Conservation (phyloP, 2,329 filamentous ascomycete species). For the Tolypocladium album region DNA sequence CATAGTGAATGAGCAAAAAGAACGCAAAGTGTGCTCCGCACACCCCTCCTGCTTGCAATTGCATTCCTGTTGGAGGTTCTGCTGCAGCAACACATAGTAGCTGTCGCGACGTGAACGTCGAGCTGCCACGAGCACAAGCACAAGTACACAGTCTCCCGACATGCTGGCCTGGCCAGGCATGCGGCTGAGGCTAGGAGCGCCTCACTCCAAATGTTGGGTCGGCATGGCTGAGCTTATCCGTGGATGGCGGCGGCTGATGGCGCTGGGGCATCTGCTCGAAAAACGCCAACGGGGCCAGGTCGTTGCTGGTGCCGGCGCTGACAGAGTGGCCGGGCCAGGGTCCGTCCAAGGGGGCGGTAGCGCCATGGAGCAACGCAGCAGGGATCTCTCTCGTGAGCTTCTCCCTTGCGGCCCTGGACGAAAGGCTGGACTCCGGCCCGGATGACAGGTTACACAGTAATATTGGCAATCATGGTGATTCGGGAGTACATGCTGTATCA, state of each 20-base stretch:
- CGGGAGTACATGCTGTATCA: neutral
- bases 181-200: slow-evolving; percentile 8
- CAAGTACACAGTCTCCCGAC: neutral
- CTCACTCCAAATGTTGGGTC: slow-evolving; percentile 18
- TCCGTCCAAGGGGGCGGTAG: neutral
- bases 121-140: neutral
- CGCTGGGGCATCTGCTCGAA: slow-evolving; percentile 4
- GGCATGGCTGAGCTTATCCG: slow-evolving; percentile 23
- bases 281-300: neutral
- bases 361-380: neutral
- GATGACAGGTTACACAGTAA: neutral
- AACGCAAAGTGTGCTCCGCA: neutral
- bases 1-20: neutral
- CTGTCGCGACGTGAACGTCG: neutral
- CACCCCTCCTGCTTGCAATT: neutral
- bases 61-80: neutral
- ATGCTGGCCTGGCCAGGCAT: neutral
- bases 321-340: neutral
- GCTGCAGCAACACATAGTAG: neutral
- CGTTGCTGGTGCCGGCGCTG: neutral
- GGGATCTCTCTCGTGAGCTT: neutral
- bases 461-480: neutral
- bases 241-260: slow-evolving; percentile 19
- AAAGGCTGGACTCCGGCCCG: neutral
- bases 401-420: neutral